Evolutionary conservation across 192 early-diverging fungal species (phyloP), one percentile per base, ranked within the genome.

Genomic region (Coemansia sp.): DNA sequence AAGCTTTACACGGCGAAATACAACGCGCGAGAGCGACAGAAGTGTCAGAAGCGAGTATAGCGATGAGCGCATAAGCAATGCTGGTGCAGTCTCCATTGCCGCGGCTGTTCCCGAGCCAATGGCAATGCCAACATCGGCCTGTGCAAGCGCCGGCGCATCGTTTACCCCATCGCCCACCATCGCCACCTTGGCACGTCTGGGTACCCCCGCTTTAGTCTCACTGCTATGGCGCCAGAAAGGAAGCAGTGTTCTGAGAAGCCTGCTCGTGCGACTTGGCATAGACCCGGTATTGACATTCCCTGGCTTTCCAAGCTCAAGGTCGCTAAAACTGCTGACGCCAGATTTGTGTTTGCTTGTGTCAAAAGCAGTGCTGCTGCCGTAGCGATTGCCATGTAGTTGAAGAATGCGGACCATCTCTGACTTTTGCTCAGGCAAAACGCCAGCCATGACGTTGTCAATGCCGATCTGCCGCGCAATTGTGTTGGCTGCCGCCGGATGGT

Each of bases 151-250:
- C 46, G 93, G 88, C 5, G 94, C 90, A 80, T 97, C 96, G 63
- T 98, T 98, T 73, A 98, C 95, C 15, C 96, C 96, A 72, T 98
- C 96, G 22, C 96, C 96, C 7, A 94, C 87, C 92, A 98, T 94
- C 0, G 91, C 94, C 3, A 98, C 94, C 21, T 84, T 55, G 42
- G 77, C 80, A 42, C 47, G 69, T 72, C 37, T 87, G 70, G 54
- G 70, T 58, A 37, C 59, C 43, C 58, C 60, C 16, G 66, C 5
- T 36, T 47, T 13, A 7, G 26, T 6, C 13, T 5, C 5, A 11
- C 26, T 10, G 45, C 13, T 16, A 13, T 26, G 37, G 0, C 12
- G 1, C 26, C 51, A 43, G 9, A n/a, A 51, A 8, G 64, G 51
- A 18, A 56, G 15, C 51, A 56, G 54, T 15, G 7, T 56, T 12